Evolutionary conservation across 805 yeast genomes (phyloP), one percentile per base, ranked within the genome.

Genomic region (Candida railenensis): DNA sequence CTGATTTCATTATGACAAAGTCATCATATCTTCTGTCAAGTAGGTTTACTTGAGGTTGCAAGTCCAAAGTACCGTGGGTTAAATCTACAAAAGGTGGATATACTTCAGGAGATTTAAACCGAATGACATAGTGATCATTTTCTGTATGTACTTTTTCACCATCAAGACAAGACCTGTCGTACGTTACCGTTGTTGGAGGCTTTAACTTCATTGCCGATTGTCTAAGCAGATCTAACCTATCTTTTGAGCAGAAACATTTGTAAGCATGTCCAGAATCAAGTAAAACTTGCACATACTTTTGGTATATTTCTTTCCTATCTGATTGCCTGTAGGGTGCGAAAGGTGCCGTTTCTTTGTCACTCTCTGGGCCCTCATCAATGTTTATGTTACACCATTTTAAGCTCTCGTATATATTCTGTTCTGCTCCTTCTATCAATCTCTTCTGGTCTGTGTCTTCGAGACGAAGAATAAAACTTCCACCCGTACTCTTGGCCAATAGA

Each of bases 371-470:
- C 59, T 90, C 97, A 62, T 92, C 98, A 60, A 84, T 75, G 0
- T 65, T 55, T 16, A 94, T 55, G 0, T 87, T 87, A 44, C 95
- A 80, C 96, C 96, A 88, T 45, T 74, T 65, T 47, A 94, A 71
- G 1, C 90, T 77, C 2, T 83, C 81, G 58, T 87, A 87, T 4
- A 94, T 82, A 56, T 85, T 83, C 49, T 82, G 65, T 58, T 90
- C 97, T 0, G 99, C 97, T 9, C 87, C 96, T 3, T 74, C 65
- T 1, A 89, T 88, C 34, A 88, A 66, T 47, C 99, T 66, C 16
- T 78, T 82, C 54, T 80, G 90, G 65, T 94, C 99, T 0, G 99
- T 94, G 57, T 94, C 99, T 61, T 94, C 99, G 16, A 94, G 63
- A 38, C 99, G 73, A 14, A 94, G 63, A 3, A 94, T 50, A 57